These are phyloP conservation scores for Naganishia cerealis DNA, from an alignment of 1,284 basidiomycete genomes.

Conservation along the genomic window DNA sequence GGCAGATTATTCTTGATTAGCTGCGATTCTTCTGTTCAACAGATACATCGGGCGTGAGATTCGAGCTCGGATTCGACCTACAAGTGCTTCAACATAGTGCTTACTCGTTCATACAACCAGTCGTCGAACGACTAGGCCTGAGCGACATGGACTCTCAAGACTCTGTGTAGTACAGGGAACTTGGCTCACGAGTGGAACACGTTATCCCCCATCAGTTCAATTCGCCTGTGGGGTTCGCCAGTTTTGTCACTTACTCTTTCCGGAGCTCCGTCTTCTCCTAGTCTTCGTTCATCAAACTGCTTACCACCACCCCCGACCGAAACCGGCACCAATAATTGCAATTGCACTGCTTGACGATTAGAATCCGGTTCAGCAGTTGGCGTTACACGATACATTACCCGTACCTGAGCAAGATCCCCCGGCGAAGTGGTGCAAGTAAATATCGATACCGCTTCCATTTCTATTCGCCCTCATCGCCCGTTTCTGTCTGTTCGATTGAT, in stretches of 20 bases:
- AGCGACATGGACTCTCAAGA: neutral
- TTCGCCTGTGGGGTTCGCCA: neutral
- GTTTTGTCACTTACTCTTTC: neutral
- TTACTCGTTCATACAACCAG: neutral
- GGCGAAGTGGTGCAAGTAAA: neutral
- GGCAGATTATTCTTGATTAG: too few relatives aligned
- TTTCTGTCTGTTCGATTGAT: neutral
- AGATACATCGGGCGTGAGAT: neutral
- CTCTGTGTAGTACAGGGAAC: neutral
- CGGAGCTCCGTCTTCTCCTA: neutral
- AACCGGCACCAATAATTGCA: neutral
- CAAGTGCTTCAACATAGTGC: neutral
- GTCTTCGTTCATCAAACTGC: neutral
- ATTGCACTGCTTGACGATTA: neutral
- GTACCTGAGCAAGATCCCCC: neutral
- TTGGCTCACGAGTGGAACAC: neutral
- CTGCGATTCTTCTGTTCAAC: too few relatives aligned
- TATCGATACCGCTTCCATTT: neutral
- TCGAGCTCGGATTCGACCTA: neutral
- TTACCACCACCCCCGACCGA: neutral
- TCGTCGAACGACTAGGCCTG: slow-evolving; percentile 1
- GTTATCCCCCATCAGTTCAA: neutral
- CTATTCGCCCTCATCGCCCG: neutral
- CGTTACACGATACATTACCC: neutral
- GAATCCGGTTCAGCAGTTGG: neutral